phyloP scores from a whole-genome alignment of 1,139 yeast species.

The Komagataea norvegica region DNA sequence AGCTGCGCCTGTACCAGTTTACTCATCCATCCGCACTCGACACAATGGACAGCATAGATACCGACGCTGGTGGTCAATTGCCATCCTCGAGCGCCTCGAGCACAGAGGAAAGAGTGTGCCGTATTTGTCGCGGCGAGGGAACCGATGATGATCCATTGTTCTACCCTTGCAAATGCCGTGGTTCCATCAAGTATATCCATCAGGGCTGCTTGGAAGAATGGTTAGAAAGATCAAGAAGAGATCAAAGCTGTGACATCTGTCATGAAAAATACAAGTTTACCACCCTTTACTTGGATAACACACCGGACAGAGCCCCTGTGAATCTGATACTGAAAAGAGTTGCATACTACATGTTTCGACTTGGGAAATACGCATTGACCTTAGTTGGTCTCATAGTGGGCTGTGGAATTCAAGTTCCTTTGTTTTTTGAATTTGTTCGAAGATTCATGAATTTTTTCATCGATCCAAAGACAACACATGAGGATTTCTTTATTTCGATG shows the following conservation, averaged over 20 bases:
- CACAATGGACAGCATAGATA: background rate
- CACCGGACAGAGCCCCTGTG: slow-evolving; percentile 65
- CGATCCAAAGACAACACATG: slow-evolving; percentile 46
- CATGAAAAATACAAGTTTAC: slow-evolving; percentile 69
- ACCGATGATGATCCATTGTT: slow-evolving; percentile 72
- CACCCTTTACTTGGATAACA: slow-evolving; percentile 63
- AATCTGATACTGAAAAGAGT: slow-evolving; percentile 40
- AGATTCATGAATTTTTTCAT: slow-evolving; percentile 50
- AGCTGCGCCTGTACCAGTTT: too few relatives aligned
- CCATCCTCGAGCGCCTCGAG: background rate
- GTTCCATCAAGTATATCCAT: slow-evolving; percentile 89
- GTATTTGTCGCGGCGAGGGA: slow-evolving; percentile 94
- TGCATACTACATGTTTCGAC: slow-evolving; percentile 24
- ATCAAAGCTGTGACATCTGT: slow-evolving; percentile 83
- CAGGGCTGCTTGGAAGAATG: slow-evolving; percentile 89
- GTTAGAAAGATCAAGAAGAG: slow-evolving; percentile 45
- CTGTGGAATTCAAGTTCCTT: slow-evolving; percentile 49
- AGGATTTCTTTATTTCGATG: slow-evolving; percentile 31
- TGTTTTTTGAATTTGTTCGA: slow-evolving; percentile 50
- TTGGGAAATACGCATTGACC: slow-evolving; percentile 31
- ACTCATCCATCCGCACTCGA: too few relatives aligned
- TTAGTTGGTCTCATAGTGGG: slow-evolving; percentile 37
- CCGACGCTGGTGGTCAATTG: background rate
- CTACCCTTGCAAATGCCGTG: slow-evolving; percentile 92
- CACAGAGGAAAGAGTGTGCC: slow-evolving; percentile 53